These are phyloP conservation scores for Periglandula ipomoeae DNA, from an alignment of 2,329 filamentous ascomycete genomes.

Conservation along the genomic window DNA sequence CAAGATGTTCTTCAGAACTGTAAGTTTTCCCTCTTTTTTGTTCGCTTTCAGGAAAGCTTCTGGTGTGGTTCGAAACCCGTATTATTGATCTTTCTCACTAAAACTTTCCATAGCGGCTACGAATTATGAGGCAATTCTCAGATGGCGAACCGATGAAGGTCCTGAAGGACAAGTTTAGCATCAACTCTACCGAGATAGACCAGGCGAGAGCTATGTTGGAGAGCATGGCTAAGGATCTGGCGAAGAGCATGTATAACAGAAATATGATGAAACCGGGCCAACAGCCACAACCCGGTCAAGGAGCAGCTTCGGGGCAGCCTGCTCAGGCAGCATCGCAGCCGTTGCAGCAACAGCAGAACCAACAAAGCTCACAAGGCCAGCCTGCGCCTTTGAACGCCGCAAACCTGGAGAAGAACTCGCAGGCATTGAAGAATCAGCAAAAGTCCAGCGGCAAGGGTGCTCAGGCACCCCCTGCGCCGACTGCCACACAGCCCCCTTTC, in stretches of 20 bases:
- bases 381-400: slow-evolving; percentile 32
- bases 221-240: slow-evolving; percentile 41
- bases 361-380: slow-evolving; percentile 15
- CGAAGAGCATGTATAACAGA: slow-evolving; percentile 21
- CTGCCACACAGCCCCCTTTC: slow-evolving; percentile 47
- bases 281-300: slow-evolving; percentile 16
- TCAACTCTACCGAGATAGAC: slow-evolving; percentile 42
- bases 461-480: slow-evolving; percentile 48
- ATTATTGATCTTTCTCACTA: background rate
- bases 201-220: slow-evolving; percentile 37
- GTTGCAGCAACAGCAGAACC: slow-evolving; percentile 23
- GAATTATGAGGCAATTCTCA: slow-evolving; percentile 43
- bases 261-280: slow-evolving; percentile 17
- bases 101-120: slow-evolving; percentile 34
- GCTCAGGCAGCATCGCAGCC: slow-evolving; percentile 11
- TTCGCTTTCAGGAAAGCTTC: too few species aligned
- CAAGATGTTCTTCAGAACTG: slow-evolving; percentile 42
- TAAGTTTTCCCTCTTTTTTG: slow-evolving; percentile 24
- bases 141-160: slow-evolving; percentile 37
- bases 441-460: slow-evolving; percentile 33
- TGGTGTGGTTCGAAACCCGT: too few species aligned
- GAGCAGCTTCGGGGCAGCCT: slow-evolving; percentile 18
- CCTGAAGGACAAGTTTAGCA: slow-evolving; percentile 40
- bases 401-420: slow-evolving; percentile 43
- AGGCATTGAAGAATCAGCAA: slow-evolving; percentile 32